A percentile compares a stretch with the other conserved stretches of the same genome.
These are phyloP conservation scores for Gossypium davidsonii DNA, from an alignment of 441 rosid species.

Conservation along the genomic window DNA sequence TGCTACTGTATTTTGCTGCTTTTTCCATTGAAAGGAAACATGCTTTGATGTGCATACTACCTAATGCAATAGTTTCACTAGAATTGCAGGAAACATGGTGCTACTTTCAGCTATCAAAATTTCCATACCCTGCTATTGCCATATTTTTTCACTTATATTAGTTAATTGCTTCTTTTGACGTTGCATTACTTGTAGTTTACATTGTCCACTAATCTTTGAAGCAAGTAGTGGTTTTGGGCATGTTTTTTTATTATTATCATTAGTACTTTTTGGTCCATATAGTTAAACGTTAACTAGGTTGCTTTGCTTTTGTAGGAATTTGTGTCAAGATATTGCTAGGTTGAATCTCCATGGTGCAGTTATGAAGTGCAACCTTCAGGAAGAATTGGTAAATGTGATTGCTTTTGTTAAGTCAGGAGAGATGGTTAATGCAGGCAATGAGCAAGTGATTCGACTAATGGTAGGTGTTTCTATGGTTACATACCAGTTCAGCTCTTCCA, in stretches of 20 bases:
- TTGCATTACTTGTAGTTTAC: neutral
- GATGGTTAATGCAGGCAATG: constrained; percentile 47
- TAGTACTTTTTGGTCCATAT: neutral
- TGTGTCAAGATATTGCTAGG: constrained; percentile 43
- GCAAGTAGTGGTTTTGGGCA: neutral
- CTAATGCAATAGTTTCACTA: neutral
- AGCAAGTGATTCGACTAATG: constrained; percentile 49
- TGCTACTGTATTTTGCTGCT: neutral
- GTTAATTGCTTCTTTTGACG: neutral
- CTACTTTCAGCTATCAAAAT: neutral
- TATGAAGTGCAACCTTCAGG: constrained; percentile 65
- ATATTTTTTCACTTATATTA: neutral
- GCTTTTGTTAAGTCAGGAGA: constrained; percentile 42
- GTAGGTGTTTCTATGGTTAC: constrained; percentile 47
- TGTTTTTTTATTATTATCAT: neutral
- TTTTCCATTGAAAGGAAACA: neutral
- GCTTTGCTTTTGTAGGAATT: constrained; percentile 38
- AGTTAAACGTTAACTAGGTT: constrained; percentile 8
- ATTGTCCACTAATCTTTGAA: neutral
- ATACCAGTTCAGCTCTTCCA: neutral
- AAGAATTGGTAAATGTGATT: constrained; percentile 45
- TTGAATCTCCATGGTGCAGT: constrained; percentile 43
- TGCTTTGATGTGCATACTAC: neutral
- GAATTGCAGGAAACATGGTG: neutral
- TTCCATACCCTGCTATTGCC: neutral